A percentile compares a stretch with the other conserved stretches of the same genome.
phyloP scores from a whole-genome alignment of 2,329 filamentous ascomycete genomes.

The Fusarium penzigii region DNA sequence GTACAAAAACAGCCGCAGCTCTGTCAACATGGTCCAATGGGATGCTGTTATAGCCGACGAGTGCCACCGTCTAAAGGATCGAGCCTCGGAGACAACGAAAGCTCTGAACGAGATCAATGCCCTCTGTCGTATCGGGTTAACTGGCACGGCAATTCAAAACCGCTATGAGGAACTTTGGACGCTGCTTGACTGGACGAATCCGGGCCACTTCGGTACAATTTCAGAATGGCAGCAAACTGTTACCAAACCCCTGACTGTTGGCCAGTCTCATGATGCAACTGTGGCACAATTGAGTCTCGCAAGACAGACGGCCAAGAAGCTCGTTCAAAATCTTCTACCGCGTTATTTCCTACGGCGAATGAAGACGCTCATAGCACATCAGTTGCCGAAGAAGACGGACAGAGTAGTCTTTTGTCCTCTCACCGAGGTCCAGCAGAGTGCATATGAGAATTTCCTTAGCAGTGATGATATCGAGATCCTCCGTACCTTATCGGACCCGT shows the following conservation, averaged over 20 bases:
- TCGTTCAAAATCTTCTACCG: slow-evolving; percentile 85
- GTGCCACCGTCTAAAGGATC: slow-evolving; percentile 86
- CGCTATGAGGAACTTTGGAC: slow-evolving; percentile 98
- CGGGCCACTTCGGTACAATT: slow-evolving; percentile 65
- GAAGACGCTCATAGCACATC: slow-evolving; percentile 88
- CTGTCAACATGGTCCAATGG: slow-evolving; percentile 85
- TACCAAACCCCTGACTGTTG: slow-evolving; percentile 76
- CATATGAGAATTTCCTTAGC: slow-evolving; percentile 77
- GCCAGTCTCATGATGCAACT: slow-evolving; percentile 92
- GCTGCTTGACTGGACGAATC: slow-evolving; percentile 93
- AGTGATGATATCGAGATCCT: slow-evolving; percentile 71
- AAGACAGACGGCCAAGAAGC: slow-evolving; percentile 77
- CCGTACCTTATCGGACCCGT: slow-evolving; percentile 65
- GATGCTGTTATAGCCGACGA: slow-evolving; percentile 95
- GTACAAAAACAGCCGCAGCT: slow-evolving; percentile 73
- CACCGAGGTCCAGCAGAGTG: slow-evolving; percentile 75
- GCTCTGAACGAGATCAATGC: slow-evolving; percentile 91
- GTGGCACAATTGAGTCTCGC: slow-evolving; percentile 78
- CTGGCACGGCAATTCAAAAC: slow-evolving; percentile 96
- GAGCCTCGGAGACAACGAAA: slow-evolving; percentile 72
- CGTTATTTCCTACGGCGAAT: slow-evolving; percentile 89
- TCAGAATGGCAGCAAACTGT: slow-evolving; percentile 79
- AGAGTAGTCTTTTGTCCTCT: slow-evolving; percentile 93
- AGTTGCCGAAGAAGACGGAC: slow-evolving; percentile 93
- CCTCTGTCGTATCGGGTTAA: slow-evolving; percentile 88